Evolutionary conservation across 139 green algal species (phyloP), one percentile per base, ranked within the genome.

Genomic region (Mesotaenium endlicherianum): DNA sequence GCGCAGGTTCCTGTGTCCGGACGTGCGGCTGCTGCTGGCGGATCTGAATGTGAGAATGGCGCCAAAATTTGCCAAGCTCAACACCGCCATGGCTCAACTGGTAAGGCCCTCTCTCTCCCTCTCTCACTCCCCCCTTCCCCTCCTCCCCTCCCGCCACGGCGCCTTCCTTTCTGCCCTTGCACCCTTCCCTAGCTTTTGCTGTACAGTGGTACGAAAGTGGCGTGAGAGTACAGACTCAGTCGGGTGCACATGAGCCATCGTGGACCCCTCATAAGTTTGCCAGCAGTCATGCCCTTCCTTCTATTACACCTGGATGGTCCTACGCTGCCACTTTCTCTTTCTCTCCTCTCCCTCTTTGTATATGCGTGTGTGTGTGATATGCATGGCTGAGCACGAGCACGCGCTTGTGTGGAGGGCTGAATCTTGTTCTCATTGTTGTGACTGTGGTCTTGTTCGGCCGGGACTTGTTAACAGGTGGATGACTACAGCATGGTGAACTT

Each of bases 401-500:
- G n/a, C n/a, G n/a, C n/a, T n/a, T n/a, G n/a, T n/a, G n/a, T n/a
- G n/a, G n/a, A n/a, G n/a, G n/a, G n/a, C n/a, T n/a, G n/a, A n/a
- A n/a, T n/a, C n/a, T n/a, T n/a, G n/a, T n/a, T n/a, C n/a, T n/a
- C n/a, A n/a, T n/a, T n/a, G n/a, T n/a, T n/a, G n/a, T n/a, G n/a
- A n/a, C n/a, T n/a, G n/a, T n/a, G n/a, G n/a, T n/a, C n/a, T n/a
- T n/a, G n/a, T n/a, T n/a, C n/a, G n/a, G n/a, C n/a, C n/a, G n/a
- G n/a, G n/a, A n/a, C n/a, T n/a, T n/a, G n/a, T n/a, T n/a, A n/a
- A n/a, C 83, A 88, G 83, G 20, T 90, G 2, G 86, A 90, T 38
- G 86, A 90, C 67, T 90, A 87, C 72, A 90, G 75, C 67, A 79
- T 90, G 75, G 86, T 90, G 6, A 90, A 77, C 82, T 90, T 90